Evolutionary conservation across 768 basidiomycete species (phyloP).

Genomic region (Saitozyma podzolica): DNA sequence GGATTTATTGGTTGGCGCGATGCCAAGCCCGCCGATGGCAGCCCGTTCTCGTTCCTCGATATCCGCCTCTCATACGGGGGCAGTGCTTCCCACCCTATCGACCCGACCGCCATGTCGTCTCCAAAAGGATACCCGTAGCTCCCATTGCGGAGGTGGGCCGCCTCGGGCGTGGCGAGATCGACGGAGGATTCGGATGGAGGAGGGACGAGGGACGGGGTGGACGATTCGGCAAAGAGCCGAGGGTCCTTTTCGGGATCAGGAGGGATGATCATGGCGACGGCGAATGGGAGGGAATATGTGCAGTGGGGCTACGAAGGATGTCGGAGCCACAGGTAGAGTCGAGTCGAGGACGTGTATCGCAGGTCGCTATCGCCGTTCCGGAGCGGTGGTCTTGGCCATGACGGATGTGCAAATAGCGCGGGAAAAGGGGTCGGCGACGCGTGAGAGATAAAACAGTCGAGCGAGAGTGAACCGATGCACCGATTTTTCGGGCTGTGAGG

Average conservation of each 20-base stretch:
- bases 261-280: slow-evolving; percentile 45
- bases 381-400: too few relatives aligned
- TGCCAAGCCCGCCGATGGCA: slow-evolving; percentile 7
- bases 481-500: too few relatives aligned
- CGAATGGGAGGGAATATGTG: too few relatives aligned
- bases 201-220: slow-evolving; percentile 23
- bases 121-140: slow-evolving; percentile 15
- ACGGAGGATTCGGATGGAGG: slow-evolving; percentile 1
- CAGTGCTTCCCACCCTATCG: slow-evolving; percentile 20
- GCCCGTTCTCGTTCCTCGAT: neutral
- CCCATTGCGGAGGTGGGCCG: slow-evolving; percentile 5
- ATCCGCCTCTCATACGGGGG: slow-evolving; percentile 37
- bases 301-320: too few relatives aligned
- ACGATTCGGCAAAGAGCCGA: slow-evolving; percentile 28
- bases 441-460: too few relatives aligned
- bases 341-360: too few relatives aligned
- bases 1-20: slow-evolving; percentile 13
- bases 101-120: slow-evolving; percentile 15
- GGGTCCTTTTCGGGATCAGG: slow-evolving; percentile 50
- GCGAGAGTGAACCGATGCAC: too few relatives aligned
- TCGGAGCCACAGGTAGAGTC: too few relatives aligned
- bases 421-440: too few relatives aligned
- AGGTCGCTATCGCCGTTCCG: too few relatives aligned
- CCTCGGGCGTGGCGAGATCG: slow-evolving; percentile 10
- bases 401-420: too few relatives aligned